Percentiles rank a stretch among this genome's conserved stretches.
Evolutionary conservation across 2,329 filamentous ascomycete species (phyloP).

Genomic region (Aspergillus sp.): DNA sequence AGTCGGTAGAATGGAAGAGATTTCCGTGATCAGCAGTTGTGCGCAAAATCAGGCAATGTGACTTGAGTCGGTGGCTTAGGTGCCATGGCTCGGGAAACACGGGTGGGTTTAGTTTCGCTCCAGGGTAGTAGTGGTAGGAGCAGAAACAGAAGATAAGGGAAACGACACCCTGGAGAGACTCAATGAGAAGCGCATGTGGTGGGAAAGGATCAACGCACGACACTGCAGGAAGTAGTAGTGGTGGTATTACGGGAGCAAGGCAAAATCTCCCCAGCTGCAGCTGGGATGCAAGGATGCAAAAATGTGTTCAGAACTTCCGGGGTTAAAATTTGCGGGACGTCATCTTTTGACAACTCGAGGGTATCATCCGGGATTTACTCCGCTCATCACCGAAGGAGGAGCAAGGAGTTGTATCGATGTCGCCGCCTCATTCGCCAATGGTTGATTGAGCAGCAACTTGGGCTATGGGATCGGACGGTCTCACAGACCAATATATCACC

Average conservation of each 20-base stretch:
- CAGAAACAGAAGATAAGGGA: no score
- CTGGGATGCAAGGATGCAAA: not conserved
- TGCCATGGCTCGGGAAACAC: not conserved
- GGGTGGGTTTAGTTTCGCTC: not conserved
- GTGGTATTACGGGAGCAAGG: not conserved
- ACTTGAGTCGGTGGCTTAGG: not conserved
- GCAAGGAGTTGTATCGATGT: not conserved
- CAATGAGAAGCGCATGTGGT: no score
- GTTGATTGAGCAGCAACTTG: not conserved
- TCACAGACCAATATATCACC: constrained; percentile 16
- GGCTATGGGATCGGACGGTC: constrained; percentile 11
- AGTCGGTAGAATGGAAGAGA: constrained; percentile 1
- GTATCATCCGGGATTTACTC: not conserved
- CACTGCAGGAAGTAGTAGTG: not conserved
- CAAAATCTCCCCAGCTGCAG: not conserved
- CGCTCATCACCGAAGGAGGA: not conserved
- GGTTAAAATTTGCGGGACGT: not conserved
- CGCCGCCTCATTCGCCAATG: not conserved
- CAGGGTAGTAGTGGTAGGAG: not conserved
- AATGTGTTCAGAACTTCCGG: not conserved
- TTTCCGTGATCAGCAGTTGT: constrained; percentile 1
- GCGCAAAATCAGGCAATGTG: not conserved
- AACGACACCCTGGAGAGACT: no score
- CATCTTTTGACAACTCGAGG: constrained; percentile 3
- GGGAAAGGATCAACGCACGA: not conserved